phyloP scores from a whole-genome alignment of 1,139 yeast genomes.

The Candida gigantensis region DNA sequence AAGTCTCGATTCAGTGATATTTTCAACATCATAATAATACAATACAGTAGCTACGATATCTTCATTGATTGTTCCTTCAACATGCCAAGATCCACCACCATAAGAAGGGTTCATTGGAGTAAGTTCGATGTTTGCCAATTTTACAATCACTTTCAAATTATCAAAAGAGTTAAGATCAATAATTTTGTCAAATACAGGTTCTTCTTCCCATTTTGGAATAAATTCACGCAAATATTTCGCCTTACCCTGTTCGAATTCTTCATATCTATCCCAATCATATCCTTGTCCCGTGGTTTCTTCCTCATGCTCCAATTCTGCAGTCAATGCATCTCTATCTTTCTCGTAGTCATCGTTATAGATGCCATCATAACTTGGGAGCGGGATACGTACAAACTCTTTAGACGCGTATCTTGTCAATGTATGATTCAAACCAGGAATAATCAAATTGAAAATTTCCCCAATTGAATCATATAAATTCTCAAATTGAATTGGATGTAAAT shows the following conservation, averaged over 20 bases:
- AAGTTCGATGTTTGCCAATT: slow-evolving; percentile 43
- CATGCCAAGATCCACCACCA: slow-evolving; percentile 48
- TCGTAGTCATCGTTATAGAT: slow-evolving; percentile 21
- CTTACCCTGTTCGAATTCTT: slow-evolving; percentile 15
- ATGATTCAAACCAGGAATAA: slow-evolving; percentile 33
- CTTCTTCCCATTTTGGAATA: slow-evolving; percentile 17
- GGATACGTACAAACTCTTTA: slow-evolving; percentile 19
- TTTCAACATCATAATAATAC: slow-evolving; percentile 45
- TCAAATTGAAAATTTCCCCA: slow-evolving; percentile 28
- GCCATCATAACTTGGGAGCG: slow-evolving; percentile 17
- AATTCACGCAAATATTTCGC: slow-evolving; percentile 17
- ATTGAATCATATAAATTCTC: slow-evolving; percentile 28
- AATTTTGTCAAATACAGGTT: slow-evolving; percentile 18
- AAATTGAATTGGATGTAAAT: slow-evolving; percentile 34
- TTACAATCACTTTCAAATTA: slow-evolving; percentile 38
- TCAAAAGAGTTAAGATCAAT: slow-evolving; percentile 22
- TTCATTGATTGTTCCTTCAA: slow-evolving; percentile 46
- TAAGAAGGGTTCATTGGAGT: slow-evolving; percentile 44
- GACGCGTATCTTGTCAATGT: slow-evolving; percentile 27
- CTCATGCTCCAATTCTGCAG: slow-evolving; percentile 11
- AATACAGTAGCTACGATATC: slow-evolving; percentile 44
- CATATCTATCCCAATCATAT: slow-evolving; percentile 12
- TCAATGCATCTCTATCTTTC: slow-evolving; percentile 10
- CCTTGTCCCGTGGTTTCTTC: slow-evolving; percentile 11
- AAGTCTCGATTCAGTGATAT: slow-evolving; percentile 37